Conservation (phyloP, 345 rosid genomes). For the Limnanthes douglasii region DNA sequence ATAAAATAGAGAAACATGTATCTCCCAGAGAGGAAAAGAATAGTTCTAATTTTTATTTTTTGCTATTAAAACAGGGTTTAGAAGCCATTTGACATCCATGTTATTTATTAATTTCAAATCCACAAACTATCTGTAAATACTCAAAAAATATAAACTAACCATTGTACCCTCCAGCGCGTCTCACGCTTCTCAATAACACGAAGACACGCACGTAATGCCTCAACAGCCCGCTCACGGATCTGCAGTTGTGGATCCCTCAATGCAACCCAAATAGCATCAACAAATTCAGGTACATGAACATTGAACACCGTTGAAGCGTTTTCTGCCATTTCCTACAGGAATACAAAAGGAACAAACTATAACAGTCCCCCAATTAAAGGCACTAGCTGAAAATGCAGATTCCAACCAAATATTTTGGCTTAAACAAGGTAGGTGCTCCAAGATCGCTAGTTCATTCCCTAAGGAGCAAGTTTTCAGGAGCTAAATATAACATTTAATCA, state of each 20-base stretch:
- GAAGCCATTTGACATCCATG: too few relatives aligned
- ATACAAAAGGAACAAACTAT: constrained; percentile 8
- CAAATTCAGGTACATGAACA: constrained; percentile 91
- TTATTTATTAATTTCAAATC: too few relatives aligned
- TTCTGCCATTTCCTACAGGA: constrained; percentile 89
- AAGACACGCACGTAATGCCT: constrained; percentile 99
- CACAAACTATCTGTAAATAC: too few relatives aligned
- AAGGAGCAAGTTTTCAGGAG: too few relatives aligned
- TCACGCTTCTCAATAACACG: constrained; percentile 98
- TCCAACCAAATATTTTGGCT: too few relatives aligned
- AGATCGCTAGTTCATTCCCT: too few relatives aligned
- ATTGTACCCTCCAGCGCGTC: constrained; percentile 99
- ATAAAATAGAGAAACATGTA: too few relatives aligned
- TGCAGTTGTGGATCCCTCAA: constrained; percentile 83
- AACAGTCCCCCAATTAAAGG: constrained; percentile 1
- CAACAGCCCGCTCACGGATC: constrained; percentile 89
- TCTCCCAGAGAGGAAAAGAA: too few relatives aligned
- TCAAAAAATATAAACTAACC: constrained; percentile 42
- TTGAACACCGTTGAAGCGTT: constrained; percentile 98
- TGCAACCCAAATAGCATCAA: constrained; percentile 98
- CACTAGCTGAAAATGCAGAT: constrained; percentile 5
- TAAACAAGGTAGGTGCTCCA: too few relatives aligned
- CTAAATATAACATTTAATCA: too few relatives aligned
- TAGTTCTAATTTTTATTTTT: too few relatives aligned
- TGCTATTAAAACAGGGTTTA: too few relatives aligned